Conservation (phyloP, 352 stramenopile genomes). For the Phytophthora sp. region DNA sequence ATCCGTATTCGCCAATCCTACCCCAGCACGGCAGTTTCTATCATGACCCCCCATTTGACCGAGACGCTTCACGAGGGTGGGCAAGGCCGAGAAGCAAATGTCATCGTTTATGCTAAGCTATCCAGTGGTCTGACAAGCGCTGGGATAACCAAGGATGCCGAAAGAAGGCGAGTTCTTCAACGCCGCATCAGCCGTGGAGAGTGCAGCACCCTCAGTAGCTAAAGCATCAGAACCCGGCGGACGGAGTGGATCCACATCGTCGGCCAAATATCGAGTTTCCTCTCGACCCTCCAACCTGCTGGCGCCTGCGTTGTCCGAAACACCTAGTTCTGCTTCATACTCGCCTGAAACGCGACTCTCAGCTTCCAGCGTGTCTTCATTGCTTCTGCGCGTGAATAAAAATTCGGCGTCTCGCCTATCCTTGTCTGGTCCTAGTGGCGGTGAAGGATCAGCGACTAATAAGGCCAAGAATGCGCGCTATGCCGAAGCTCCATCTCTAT, state of each 20-base stretch:
- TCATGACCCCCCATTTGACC: not conserved
- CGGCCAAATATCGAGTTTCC: constrained; percentile 24
- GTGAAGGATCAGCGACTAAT: not conserved
- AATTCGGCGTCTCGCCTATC: constrained; percentile 17
- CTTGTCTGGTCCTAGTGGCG: not conserved
- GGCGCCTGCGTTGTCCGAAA: constrained; percentile 4
- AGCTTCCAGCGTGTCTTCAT: constrained; percentile 16
- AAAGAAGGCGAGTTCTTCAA: constrained; percentile 29
- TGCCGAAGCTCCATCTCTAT: constrained; percentile 1
- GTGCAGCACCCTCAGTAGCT: not conserved
- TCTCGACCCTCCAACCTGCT: constrained; percentile 9
- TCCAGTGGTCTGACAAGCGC: not conserved
- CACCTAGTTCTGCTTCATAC: not conserved
- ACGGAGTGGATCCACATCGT: constrained; percentile 14
- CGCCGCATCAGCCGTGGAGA: constrained; percentile 7
- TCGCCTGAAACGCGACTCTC: constrained; percentile 14
- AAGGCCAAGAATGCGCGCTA: constrained; percentile 24
- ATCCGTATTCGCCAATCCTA: too few species aligned
- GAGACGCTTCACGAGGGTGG: not conserved
- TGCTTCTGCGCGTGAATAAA: constrained; percentile 41
- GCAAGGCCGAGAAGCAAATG: too few species aligned
- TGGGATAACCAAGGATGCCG: constrained; percentile 9
- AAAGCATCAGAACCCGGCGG: constrained; percentile 2
- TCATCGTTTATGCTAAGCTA: too few species aligned
- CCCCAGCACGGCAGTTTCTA: constrained; percentile 23